Base-by-base conservation (phyloP, 2,329 filamentous ascomycete species). In the Colletotrichum karsti region DNA sequence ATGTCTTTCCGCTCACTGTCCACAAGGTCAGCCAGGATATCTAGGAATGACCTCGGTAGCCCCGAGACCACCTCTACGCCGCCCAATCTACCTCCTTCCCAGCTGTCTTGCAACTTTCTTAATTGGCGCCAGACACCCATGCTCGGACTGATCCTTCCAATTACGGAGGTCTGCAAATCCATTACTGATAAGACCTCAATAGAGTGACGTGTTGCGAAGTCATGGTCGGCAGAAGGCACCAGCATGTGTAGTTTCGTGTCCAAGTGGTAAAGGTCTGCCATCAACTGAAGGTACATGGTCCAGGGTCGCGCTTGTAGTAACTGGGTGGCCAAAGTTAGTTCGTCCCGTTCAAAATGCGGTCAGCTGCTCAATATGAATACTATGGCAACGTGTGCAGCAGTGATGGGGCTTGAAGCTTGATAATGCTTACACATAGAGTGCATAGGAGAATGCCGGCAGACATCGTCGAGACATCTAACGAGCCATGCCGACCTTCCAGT, bases 41-140 rank as follows among this genome's bases (percentile, higher is more conserved):
- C 75, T 1, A 77, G 63, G 0, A 77, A 70, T 13, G 65, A 70
- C 9, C 75, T 72, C 2, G 75, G 75, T 5, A 77, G 15, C 2
- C 75, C 75, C 5, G 74, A 72, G 3, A 76, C 62, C 3, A 65
- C 75, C 50, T 81, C 78, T 3, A 79, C 72, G n/a, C 71, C 69
- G 13, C 58, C 53, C 5, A 61, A 22, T 10, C 57, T 60, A 0
- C 68, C 68, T 2, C 50, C 60, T 26, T 60, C 12, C 68, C 68
- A 70, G 5, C 35, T 26, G 35, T 70, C 67, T 50, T 69, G 69
- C 2, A 57, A 24, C 10, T 56, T 61, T 13, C 69, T 66, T 26
- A 70, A 20, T 2, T 26, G 37, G 12, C 56, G 57, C 69, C 70
- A 72, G 4, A 72, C 35, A 18, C 67, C 69, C 54, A 72, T 63